Evolutionary conservation across 345 rosid genomes (phyloP).

Genomic region (Salix arbutifolia): DNA sequence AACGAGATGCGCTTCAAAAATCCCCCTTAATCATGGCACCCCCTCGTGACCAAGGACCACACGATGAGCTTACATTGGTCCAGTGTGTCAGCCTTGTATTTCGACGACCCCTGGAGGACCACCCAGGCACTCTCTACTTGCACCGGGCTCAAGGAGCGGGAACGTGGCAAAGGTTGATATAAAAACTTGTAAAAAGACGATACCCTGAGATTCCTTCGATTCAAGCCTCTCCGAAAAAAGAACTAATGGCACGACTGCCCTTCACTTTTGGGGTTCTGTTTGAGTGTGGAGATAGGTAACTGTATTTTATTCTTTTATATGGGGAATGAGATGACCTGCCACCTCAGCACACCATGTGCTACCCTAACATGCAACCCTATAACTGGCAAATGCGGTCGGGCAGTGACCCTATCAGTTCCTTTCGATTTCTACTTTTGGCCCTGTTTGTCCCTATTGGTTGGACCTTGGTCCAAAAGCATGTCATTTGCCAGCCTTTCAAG

Average conservation of each 20-base stretch:
- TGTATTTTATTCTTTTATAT: neutral
- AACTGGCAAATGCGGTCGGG: conserved; percentile 9
- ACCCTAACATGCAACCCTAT: conserved; percentile 2
- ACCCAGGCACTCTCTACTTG: neutral
- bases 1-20: neutral
- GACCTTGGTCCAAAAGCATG: conserved; percentile 26
- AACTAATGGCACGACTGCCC: neutral
- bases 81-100: neutral
- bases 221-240: neutral
- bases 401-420: neutral
- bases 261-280: neutral
- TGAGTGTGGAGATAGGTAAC: neutral
- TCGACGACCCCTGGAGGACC: neutral
- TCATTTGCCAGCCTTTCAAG: conserved; percentile 2
- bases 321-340: neutral
- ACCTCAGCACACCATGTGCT: conserved; percentile 22
- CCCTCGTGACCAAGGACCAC: conserved; percentile 1
- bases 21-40: neutral
- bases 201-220: neutral
- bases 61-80: neutral
- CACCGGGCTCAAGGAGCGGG: neutral
- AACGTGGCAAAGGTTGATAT: neutral
- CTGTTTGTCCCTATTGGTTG: conserved; percentile 12
- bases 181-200: neutral
- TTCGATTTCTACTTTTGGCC: neutral